Evolutionary conservation across 108 stramenopile genomes (phyloP), one percentile per base, ranked within the genome.

Genomic region (Skeletonema costatum): DNA sequence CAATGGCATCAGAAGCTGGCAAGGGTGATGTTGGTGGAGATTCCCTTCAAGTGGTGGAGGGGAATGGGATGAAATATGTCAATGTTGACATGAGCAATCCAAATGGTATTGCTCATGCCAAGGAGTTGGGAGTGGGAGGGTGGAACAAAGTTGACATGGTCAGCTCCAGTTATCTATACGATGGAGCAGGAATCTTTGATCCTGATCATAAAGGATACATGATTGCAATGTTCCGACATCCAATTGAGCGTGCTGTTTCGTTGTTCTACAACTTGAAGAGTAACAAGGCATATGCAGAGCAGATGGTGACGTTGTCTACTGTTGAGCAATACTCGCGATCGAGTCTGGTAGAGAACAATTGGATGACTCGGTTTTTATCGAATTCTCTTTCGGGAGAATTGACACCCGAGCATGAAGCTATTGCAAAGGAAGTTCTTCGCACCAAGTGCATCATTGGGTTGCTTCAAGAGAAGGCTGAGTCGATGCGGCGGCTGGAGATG

Each of bases 351-450:
- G 84, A 85, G 33, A 85, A 85, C 60, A 87, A 87, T 60, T 87
- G 87, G 87, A 83, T 87, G 81, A 74, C 75, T 11, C 44, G 87
- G 41, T 87, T 85, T 32, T 73, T 85, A 63, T 74, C 85, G 12
- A 77, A 77, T 41, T 72, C 80, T 50, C 71, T 83, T 32, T 70
- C 51, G 25, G 87, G 85, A 32, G 87, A 88, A 4, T 62, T 88
- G 36, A 74, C 67, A 13, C 75, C 83, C 12, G 78, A 63, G 13
- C 61, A 83, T 67, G 38, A 84, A 38, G 33, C 62, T 11, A 61
- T 70, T 38, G 87, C 87, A 25, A 85, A 84, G 82, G 85, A 88
- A 58, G 85, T 88, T 12, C 64, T 87, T 8, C 68, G 82, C n/a
- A 64, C 64, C 13, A 87, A 87, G 67, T 83, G 85, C 51, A 48